phyloP scores from a whole-genome alignment of 352 stramenopile species.

The Blastocystis sp. region DNA sequence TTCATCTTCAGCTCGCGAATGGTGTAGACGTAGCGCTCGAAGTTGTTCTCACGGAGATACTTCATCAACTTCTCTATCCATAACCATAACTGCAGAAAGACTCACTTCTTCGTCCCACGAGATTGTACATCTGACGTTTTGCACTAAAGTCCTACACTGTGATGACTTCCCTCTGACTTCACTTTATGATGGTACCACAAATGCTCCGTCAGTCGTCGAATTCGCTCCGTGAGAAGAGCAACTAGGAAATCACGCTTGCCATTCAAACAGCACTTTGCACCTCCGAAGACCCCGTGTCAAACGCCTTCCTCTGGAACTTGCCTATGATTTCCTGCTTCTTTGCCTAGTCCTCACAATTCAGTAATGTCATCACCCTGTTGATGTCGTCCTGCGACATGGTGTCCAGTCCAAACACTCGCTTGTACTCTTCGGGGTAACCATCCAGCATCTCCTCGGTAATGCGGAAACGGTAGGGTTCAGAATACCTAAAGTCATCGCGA shows the following conservation, averaged over 20 bases:
- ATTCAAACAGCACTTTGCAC: constrained; percentile 37
- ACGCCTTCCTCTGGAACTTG: constrained; percentile 68
- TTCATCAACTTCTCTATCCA: constrained; percentile 67
- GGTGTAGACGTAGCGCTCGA: constrained; percentile 68
- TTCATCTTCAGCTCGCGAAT: constrained; percentile 70
- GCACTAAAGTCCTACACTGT: constrained; percentile 51
- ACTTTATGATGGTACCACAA: constrained; percentile 68
- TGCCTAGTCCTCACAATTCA: constrained; percentile 2
- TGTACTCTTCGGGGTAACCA: constrained; percentile 58
- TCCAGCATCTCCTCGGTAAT: constrained; percentile 61
- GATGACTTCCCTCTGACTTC: neutral
- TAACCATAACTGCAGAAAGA: neutral
- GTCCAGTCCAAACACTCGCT: constrained; percentile 64
- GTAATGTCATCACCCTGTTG: neutral
- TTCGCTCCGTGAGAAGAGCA: constrained; percentile 69
- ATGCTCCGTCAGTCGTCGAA: constrained; percentile 63
- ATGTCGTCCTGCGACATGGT: constrained; percentile 60
- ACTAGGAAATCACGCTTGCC: constrained; percentile 13
- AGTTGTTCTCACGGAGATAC: constrained; percentile 66
- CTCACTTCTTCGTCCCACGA: constrained; percentile 68
- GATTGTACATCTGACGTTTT: constrained; percentile 62
- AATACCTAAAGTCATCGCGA: constrained; percentile 60
- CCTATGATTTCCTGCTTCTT: constrained; percentile 67
- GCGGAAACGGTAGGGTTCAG: constrained; percentile 43
- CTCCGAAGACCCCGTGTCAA: constrained; percentile 60